Evolutionary conservation across 768 basidiomycete genomes (phyloP).

Genomic region (Tubosaeta sp.): DNA sequence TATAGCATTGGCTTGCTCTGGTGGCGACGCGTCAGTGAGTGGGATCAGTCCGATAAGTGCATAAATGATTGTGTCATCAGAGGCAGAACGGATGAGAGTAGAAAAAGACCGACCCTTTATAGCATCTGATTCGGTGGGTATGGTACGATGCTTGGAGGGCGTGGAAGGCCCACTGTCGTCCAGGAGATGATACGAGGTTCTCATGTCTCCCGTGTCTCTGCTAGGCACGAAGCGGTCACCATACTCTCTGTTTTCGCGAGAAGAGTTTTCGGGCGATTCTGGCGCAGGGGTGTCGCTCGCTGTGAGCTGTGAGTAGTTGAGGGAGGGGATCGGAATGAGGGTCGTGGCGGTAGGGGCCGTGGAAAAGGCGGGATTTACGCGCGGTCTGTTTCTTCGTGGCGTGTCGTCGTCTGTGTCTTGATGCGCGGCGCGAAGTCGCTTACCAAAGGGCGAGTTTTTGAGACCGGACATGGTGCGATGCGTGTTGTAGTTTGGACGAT

Average conservation of each 20-base stretch:
- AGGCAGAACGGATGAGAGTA: background rate
- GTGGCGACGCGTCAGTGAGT: background rate
- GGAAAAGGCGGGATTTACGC: slow-evolving; percentile 53
- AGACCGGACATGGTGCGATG: slow-evolving; percentile 56
- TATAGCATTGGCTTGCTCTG: slow-evolving; percentile 82
- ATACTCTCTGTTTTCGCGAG: slow-evolving; percentile 38
- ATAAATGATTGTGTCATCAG: background rate
- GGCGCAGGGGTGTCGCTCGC: slow-evolving; percentile 49
- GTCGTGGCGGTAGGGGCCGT: slow-evolving; percentile 31
- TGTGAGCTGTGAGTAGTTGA: slow-evolving; percentile 48
- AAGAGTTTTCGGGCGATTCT: slow-evolving; percentile 35
- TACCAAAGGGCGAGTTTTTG: slow-evolving; percentile 83
- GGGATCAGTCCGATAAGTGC: slow-evolving; percentile 21
- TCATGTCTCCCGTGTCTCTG: slow-evolving; percentile 55
- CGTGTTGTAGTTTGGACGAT: background rate
- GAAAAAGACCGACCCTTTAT: slow-evolving; percentile 52
- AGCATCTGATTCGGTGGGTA: slow-evolving; percentile 71
- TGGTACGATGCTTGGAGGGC: slow-evolving; percentile 57
- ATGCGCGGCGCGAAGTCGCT: slow-evolving; percentile 71
- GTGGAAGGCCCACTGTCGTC: slow-evolving; percentile 53
- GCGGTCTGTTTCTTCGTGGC: slow-evolving; percentile 47
- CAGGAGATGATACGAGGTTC: slow-evolving; percentile 59
- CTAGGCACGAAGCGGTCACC: slow-evolving; percentile 63
- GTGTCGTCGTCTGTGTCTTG: slow-evolving; percentile 53
- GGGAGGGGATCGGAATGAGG: slow-evolving; percentile 49